Base-by-base conservation (phyloP, 768 basidiomycete genomes). In the Pisolithus microcarpus region DNA sequence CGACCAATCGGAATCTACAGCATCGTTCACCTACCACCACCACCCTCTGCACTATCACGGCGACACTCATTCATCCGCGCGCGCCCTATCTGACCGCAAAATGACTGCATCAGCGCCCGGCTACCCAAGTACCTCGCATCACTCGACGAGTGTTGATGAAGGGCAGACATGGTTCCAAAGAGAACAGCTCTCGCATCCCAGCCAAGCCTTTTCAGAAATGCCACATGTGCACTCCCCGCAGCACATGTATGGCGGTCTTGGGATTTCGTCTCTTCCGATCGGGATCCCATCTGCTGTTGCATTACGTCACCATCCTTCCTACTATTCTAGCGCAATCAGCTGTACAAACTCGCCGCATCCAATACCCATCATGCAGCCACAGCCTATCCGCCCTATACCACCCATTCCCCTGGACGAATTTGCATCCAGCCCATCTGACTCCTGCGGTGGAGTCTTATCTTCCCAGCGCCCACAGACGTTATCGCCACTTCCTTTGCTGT, bases 371-470 rank as follows among this genome's bases (percentile, higher is more conserved):
- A 19, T 62, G 2, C 65, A 67, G 48, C 65, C 65, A 0, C 65
- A 67, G 52, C 65, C 65, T 46, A 67, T 67, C 38, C 65, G 65
- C 0, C 67, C 67, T 1, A 67, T 67, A 52, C 65, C 65, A 8
- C 67, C 60, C 8, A 67, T 67, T 44, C 67, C 67, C 13, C 46
- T 67, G 23, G 58, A 56, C 2, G 65, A 67, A 1, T 58, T 67
- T 50, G 31, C 67, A 1, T 56, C 56, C 6, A 50, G 47, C 30
- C 43, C 43, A 21, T 38, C 49, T 11, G 51, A n/a, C 21, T 46
- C 51, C 6, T 43, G 23, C 7, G 34, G 47, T 13, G 37, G 23
- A 48, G 18, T 42, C 10, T 51, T 43, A 13, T 48, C 37, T 39
- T 50, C 52, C 19, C 40, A 44, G 16, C 51, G 50, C 2, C 48